Base-by-base conservation (phyloP, 768 basidiomycete genomes). In the Pleurotus tuber-regium region DNA sequence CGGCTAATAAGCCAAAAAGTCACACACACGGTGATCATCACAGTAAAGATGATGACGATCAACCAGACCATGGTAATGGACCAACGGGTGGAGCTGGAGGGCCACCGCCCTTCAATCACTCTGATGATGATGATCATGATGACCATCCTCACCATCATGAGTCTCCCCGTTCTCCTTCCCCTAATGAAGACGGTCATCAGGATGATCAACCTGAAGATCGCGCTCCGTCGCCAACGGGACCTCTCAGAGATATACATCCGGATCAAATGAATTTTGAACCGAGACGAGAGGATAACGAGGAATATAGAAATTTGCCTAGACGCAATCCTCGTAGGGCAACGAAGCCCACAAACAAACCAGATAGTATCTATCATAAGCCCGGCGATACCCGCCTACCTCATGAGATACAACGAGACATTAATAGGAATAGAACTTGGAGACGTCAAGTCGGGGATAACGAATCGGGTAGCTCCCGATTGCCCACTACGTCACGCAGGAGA, bases 391-490 rank as follows among this genome's bases (percentile, higher is more conserved):
- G 38, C 7, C 38, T 39, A 11, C 38, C 38, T 39, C 38, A 39
- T 39, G 38, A 39, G 38, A 39, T 39, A 7, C 38, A 39, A 39
- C 6, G 38, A 16, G 38, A 39, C 19, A 39, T 39, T 39, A 19
- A 39, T 11, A 18, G 19, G 6, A 16, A 18, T 39, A 5, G 14
- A 9, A 16, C 14, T 9, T 39, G 38, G 38, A 9, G 38, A 19
- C 14, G 19, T 7, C 16, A 14, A 7, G 38, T 39, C 5, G 38
- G 38, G 38, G 38, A 39, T 39, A 39, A 39, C 6, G 38, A 39
- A 39, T 18, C n/a, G 38, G 38, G 38, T 39, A 39, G 38, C 38
- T 39, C 38, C 38, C n/a, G 38, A 9, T 39, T 39, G 38, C 38
- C 38, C 38, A 39, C 38, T 7, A 16, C 38, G 14, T 39, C 38